A percentile compares a stretch with the other conserved stretches of the same genome.
Conservation (phyloP, 2,329 filamentous ascomycete species). For the Ceratocystis harringtonii region DNA sequence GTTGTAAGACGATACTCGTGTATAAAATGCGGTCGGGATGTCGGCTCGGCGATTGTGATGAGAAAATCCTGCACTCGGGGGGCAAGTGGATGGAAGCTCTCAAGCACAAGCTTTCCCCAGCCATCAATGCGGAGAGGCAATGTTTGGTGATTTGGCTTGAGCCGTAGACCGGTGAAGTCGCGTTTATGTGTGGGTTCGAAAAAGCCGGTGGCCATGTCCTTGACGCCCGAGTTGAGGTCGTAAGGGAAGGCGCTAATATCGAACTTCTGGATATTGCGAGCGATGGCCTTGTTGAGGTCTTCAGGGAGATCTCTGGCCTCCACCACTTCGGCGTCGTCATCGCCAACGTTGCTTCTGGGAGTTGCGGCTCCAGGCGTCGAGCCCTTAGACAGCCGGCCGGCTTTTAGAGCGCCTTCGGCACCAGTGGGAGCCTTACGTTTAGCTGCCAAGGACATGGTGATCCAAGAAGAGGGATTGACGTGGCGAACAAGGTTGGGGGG, state of each 20-base stretch:
- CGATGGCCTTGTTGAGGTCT: slow-evolving; percentile 33
- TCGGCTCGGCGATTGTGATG: slow-evolving; percentile 86
- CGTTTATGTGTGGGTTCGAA: slow-evolving; percentile 27
- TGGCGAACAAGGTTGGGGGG: too few relatives aligned
- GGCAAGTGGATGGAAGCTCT: slow-evolving; percentile 83
- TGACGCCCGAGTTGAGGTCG: slow-evolving; percentile 19
- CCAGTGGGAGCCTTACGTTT: slow-evolving; percentile 51
- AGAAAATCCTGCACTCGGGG: slow-evolving; percentile 84
- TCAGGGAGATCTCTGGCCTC: slow-evolving; percentile 31
- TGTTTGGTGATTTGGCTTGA: slow-evolving; percentile 81
- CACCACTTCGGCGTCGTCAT: slow-evolving; percentile 32
- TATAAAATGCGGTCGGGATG: slow-evolving; percentile 76
- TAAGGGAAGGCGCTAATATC: slow-evolving; percentile 41
- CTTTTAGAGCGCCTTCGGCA: slow-evolving; percentile 36
- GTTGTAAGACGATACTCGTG: slow-evolving; percentile 89
- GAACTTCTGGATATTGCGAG: slow-evolving; percentile 41
- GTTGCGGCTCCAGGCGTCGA: slow-evolving; percentile 48
- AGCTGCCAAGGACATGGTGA: slow-evolving; percentile 40
- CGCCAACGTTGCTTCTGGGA: slow-evolving; percentile 41
- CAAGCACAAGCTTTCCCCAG: slow-evolving; percentile 75
- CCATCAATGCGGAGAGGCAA: slow-evolving; percentile 88
- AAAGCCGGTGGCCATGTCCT: slow-evolving; percentile 33
- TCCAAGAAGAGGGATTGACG: not conserved
- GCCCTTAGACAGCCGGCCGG: slow-evolving; percentile 39
- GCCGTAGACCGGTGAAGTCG: slow-evolving; percentile 67